Percentiles rank a stretch among this genome's conserved stretches.
Evolutionary conservation across 108 stramenopile genomes (phyloP).

Genomic region (Skeletonema grethae): DNA sequence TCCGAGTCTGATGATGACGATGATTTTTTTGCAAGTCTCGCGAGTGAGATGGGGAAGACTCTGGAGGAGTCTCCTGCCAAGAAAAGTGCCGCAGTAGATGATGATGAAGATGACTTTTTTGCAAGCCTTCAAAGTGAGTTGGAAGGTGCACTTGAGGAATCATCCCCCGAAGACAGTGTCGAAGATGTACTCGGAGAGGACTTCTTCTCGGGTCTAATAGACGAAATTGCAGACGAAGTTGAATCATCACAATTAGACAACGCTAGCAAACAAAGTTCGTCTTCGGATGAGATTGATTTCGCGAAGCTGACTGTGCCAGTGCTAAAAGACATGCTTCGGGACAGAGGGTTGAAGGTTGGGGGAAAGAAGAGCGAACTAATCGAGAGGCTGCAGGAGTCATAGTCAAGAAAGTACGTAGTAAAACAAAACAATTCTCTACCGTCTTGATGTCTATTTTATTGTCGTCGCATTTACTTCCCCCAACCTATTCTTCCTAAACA

Average conservation of each 20-base stretch:
- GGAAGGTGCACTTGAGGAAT: conserved; percentile 22
- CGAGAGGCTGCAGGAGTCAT: conserved; percentile 54
- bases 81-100: neutral
- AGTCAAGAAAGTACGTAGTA: neutral
- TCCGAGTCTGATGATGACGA: conserved; percentile 18
- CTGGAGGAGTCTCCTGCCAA: conserved; percentile 14
- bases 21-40: conserved; percentile 74
- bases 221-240: conserved; percentile 38
- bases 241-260: conserved; percentile 16
- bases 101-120: conserved; percentile 73
- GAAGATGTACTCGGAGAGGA: conserved; percentile 22
- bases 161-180: neutral
- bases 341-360: conserved; percentile 77
- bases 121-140: conserved; percentile 63
- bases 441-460: too few species aligned
- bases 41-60: conserved; percentile 50
- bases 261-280: neutral
- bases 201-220: conserved; percentile 40
- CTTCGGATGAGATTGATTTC: conserved; percentile 16
- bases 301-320: conserved; percentile 61
- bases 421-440: neutral
- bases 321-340: conserved; percentile 77
- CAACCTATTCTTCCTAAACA: neutral
- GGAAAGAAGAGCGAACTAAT: conserved; percentile 87
- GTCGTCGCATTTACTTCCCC: neutral